Conservation (phyloP, 257 asterid genomes). For the Nicotiana paniculata region DNA sequence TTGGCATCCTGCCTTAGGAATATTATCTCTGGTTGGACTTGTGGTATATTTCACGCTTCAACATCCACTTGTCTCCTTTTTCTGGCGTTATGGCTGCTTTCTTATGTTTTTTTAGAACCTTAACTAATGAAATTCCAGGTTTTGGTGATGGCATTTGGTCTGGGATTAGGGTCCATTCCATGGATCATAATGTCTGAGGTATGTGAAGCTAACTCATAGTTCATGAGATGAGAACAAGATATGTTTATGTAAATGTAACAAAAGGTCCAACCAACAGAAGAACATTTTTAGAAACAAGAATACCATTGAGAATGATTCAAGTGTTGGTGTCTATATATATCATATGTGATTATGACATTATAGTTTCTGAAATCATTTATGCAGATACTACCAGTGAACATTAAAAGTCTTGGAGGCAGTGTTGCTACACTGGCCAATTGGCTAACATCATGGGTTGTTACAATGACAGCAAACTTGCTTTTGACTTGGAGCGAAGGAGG, state of each 20-base stretch:
- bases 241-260: too few relatives aligned
- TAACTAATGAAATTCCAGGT: slow-evolving; percentile 34
- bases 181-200: slow-evolving; percentile 98
- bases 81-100: not conserved
- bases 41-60: slow-evolving; percentile 36
- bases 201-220: slow-evolving; percentile 9
- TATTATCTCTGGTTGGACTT: slow-evolving; percentile 56
- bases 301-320: not conserved
- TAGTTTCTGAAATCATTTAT: not conserved
- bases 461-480: slow-evolving; percentile 74
- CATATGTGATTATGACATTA: not conserved
- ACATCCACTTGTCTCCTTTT: not conserved
- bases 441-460: slow-evolving; percentile 59
- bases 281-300: too few relatives aligned
- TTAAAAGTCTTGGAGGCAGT: slow-evolving; percentile 85
- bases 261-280: too few relatives aligned
- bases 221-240: not conserved
- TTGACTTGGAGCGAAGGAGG: slow-evolving; percentile 89
- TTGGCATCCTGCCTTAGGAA: slow-evolving; percentile 30
- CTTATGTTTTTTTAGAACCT: not conserved
- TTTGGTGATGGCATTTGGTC: slow-evolving; percentile 65
- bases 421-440: slow-evolving; percentile 78
- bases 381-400: slow-evolving; percentile 77
- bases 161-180: slow-evolving; percentile 80
- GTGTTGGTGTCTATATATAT: not conserved